Evolutionary conservation across 1,284 basidiomycete species (phyloP), one percentile per base, ranked within the genome.

Genomic region (Cryptococcus maquisensis): DNA sequence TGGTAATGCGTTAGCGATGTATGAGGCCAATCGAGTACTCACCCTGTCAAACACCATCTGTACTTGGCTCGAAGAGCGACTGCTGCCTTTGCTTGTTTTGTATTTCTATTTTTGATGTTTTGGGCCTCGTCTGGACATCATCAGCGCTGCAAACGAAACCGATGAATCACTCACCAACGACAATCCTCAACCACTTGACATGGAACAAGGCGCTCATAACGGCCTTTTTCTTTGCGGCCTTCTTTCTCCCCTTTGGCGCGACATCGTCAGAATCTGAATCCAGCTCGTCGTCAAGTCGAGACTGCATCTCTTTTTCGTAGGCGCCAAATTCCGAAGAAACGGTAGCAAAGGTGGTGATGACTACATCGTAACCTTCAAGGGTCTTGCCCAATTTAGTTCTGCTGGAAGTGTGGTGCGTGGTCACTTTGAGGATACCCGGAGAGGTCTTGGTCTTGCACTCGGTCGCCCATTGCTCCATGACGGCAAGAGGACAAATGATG

Each of bases 91-190:
- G 90, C 86, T 28, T 83, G 82, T 71, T 92, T 89, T 0, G 94
- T 90, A 35, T 82, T 86, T 55, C 84, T 80, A 67, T 97, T 96
- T 81, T 98, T 98, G 79, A 98, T 98, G 67, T 89, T 93, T 69
- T 98, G 95, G 0, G 95, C 95, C 72, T 98, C 95, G 68, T 97
- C 93, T 91, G 54, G n/a, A 16, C 9, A 28, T 24, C 28, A 37
- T 40, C 18, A 49, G 52, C 26, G 6, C 18, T n/a, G 1, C 21
- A 42, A 40, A 12, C 32, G 3, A 20, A 3, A 43, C 10, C 2
- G 21, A 37, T 16, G 21, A 8, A 16, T 16, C 9, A 65, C 77
- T 47, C 49, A 90, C 90, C 90, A 0, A 96, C 80, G 16, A 95
- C 88, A 49, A 95, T 80, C 7, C 93, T 81, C 73, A 84, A 86